Evolutionary conservation across 345 rosid genomes (phyloP).

Genomic region (Cardamine occulta): DNA sequence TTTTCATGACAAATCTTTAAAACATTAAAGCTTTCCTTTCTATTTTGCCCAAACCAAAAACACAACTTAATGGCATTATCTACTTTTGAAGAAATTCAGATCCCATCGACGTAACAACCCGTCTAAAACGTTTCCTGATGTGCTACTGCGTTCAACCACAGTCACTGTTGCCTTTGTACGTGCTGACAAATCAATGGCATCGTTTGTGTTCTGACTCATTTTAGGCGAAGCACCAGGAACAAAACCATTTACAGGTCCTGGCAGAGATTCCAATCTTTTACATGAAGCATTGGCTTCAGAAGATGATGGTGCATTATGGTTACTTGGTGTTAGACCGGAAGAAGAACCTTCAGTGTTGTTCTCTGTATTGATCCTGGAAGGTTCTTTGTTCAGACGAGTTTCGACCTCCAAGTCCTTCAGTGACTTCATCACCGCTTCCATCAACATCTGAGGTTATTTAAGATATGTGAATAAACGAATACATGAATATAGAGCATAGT

Average conservation of each 20-base stretch:
- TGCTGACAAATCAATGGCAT: constrained; percentile 60
- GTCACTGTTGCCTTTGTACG: constrained; percentile 82
- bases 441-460: constrained; percentile 66
- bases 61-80: constrained; percentile 45
- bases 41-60: constrained; percentile 43
- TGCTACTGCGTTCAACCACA: constrained; percentile 64
- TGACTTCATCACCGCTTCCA: constrained; percentile 81
- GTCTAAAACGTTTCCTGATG: constrained; percentile 70
- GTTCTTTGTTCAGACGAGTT: constrained; percentile 43
- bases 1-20: constrained; percentile 28
- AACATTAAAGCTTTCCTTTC: constrained; percentile 27
- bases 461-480: constrained; percentile 14
- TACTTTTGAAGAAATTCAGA: constrained; percentile 71
- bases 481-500: not conserved
- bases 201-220: constrained; percentile 45
- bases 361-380: constrained; percentile 35
- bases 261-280: constrained; percentile 31
- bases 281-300: constrained; percentile 24
- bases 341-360: constrained; percentile 25
- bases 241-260: constrained; percentile 41
- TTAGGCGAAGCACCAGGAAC: constrained; percentile 39
- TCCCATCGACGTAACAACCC: constrained; percentile 91
- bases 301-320: constrained; percentile 26
- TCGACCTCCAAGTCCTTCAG: constrained; percentile 62
- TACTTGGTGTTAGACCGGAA: constrained; percentile 30